Evolutionary conservation across 2,329 filamentous ascomycete genomes (phyloP).

Genomic region (Cordyceps javanica): DNA sequence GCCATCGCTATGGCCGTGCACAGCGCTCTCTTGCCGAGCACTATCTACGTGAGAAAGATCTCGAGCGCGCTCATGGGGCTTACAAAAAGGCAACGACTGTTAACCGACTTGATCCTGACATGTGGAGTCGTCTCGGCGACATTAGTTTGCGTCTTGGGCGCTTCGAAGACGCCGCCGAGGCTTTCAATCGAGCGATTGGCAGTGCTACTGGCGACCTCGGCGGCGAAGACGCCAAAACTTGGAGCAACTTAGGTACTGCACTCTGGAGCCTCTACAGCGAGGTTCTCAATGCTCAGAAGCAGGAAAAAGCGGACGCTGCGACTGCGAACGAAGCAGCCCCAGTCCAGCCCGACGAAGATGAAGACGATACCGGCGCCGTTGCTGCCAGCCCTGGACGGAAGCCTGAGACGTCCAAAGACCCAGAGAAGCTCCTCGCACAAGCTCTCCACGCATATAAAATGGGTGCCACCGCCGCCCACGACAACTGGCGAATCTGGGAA

Average conservation of each 20-base stretch:
- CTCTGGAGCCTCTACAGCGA: conserved; percentile 64
- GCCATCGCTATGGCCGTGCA: conserved; percentile 73
- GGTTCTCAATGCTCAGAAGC: conserved; percentile 33
- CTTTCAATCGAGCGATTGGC: conserved; percentile 77
- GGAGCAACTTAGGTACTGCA: conserved; percentile 88
- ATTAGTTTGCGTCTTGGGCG: conserved; percentile 71
- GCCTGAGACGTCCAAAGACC: conserved; percentile 32
- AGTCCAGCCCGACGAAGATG: conserved; percentile 16
- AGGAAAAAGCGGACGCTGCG: conserved; percentile 19
- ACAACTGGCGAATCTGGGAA: conserved; percentile 93
- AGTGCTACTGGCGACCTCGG: conserved; percentile 55
- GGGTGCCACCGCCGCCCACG: conserved; percentile 74
- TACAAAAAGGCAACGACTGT: conserved; percentile 72
- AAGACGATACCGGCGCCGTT: conserved; percentile 17
- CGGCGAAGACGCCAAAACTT: conserved; percentile 83
- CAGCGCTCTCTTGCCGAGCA: conserved; percentile 81
- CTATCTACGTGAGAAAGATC: conserved; percentile 61
- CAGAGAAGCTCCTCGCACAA: conserved; percentile 60
- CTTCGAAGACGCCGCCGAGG: conserved; percentile 73
- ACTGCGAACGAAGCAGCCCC: not conserved
- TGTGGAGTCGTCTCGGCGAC: conserved; percentile 89
- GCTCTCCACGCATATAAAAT: conserved; percentile 81
- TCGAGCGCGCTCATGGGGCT: conserved; percentile 64
- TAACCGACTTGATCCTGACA: conserved; percentile 73
- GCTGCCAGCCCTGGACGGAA: conserved; percentile 24